These are phyloP conservation scores for Fusarium coffeatum DNA, from an alignment of 2,329 filamentous ascomycete species.

Conservation along the genomic window DNA sequence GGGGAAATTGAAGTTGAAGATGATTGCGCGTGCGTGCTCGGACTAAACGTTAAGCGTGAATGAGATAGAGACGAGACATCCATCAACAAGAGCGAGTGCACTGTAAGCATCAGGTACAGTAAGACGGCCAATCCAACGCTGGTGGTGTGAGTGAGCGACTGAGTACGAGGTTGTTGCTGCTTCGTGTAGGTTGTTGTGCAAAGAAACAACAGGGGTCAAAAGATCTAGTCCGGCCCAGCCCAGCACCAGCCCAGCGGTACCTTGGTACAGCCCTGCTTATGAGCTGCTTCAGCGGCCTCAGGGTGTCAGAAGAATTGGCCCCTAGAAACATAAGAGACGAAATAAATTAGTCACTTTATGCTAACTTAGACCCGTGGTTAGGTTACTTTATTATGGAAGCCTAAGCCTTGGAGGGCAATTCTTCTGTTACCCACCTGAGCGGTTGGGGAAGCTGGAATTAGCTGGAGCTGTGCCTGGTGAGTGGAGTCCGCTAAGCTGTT, in stretches of 20 bases:
- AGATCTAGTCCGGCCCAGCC: constrained; percentile 19
- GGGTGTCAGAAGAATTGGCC: too few relatives aligned
- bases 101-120: constrained; percentile 11
- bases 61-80: background rate
- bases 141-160: background rate
- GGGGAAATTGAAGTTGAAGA: background rate
- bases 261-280: constrained; percentile 1
- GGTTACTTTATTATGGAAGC: too few relatives aligned
- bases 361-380: too few relatives aligned
- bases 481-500: constrained; percentile 13
- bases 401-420: too few relatives aligned
- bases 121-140: constrained; percentile 1
- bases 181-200: background rate
- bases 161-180: constrained; percentile 6
- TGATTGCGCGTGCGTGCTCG: constrained; percentile 1
- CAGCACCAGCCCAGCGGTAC: constrained; percentile 28
- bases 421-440: too few relatives aligned
- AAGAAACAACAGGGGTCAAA: constrained; percentile 5
- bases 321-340: too few relatives aligned
- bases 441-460: constrained; percentile 22
- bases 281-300: background rate
- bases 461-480: constrained; percentile 26
- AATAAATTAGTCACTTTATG: too few relatives aligned
- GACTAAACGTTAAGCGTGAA: constrained; percentile 1
- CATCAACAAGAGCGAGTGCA: background rate